phyloP scores from a whole-genome alignment of 495 filamentous ascomycete genomes.

The Aspergillus avenaceus region DNA sequence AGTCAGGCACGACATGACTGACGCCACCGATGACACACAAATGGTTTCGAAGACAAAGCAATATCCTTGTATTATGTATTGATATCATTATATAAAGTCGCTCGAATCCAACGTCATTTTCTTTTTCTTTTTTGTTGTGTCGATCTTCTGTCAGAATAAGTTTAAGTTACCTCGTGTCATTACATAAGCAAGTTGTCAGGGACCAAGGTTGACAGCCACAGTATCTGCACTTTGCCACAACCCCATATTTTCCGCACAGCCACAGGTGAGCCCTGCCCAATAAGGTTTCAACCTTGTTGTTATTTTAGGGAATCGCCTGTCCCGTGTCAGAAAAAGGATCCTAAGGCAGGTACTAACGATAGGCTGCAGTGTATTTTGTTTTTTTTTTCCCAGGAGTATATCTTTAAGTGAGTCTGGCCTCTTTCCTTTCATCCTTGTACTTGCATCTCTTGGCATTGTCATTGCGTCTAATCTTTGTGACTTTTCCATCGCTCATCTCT shows the following conservation, averaged over 20 bases:
- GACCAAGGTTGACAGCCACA: constrained; percentile 4
- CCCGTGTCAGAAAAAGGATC: not conserved
- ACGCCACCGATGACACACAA: not conserved
- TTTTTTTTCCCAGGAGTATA: not conserved
- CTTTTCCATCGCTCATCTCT: constrained; percentile 7
- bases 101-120: not conserved
- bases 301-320: constrained; percentile 15
- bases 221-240: not conserved
- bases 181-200: constrained; percentile 1
- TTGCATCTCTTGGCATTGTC: constrained; percentile 10
- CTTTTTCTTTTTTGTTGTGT: too few relatives aligned
- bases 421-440: constrained; percentile 2
- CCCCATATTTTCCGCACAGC: not conserved
- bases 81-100: constrained; percentile 11
- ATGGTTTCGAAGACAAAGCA: constrained; percentile 1
- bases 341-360: constrained; percentile 9
- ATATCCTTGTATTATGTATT: not conserved
- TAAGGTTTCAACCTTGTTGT: not conserved
- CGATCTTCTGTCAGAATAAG: too few relatives aligned
- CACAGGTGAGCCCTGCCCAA: constrained; percentile 11
- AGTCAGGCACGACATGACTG: constrained; percentile 19
- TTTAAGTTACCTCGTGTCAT: not conserved
- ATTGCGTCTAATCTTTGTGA: constrained; percentile 12
- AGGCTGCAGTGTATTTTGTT: constrained; percentile 14
- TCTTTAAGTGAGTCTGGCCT: constrained; percentile 8